These are phyloP conservation scores for Fomitopsis schrenkii DNA, from an alignment of 1,284 basidiomycete species.

Conservation along the genomic window DNA sequence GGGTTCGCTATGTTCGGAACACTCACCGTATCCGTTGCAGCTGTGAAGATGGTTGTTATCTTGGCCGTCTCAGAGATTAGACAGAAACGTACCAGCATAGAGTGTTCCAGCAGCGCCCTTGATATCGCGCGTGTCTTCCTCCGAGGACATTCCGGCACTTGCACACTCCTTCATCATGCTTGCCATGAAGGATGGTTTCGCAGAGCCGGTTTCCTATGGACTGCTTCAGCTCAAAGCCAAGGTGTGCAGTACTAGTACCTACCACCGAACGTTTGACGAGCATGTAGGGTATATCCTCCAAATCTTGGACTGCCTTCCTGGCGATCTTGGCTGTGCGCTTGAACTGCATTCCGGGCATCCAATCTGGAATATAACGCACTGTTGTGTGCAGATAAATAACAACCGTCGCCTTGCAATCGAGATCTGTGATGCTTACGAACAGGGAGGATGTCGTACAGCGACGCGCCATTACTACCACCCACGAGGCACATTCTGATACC, in stretches of 20 bases:
- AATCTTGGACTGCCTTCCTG: slow-evolving; percentile 23
- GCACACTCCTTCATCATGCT: slow-evolving; percentile 16
- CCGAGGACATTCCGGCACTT: slow-evolving; percentile 5
- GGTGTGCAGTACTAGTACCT: no score
- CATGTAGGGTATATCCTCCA: not conserved
- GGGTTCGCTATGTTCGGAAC: no score
- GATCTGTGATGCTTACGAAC: slow-evolving; percentile 25
- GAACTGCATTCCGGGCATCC: slow-evolving; percentile 53
- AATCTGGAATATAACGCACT: slow-evolving; percentile 47
- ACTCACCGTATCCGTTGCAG: not conserved
- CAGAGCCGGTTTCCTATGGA: slow-evolving; percentile 17
- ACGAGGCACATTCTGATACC: slow-evolving; percentile 43
- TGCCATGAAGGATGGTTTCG: slow-evolving; percentile 19
- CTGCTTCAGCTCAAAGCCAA: no score
- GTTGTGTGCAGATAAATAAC: no score
- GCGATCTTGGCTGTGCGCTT: slow-evolving; percentile 45
- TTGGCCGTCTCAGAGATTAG: not conserved
- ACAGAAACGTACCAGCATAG: slow-evolving; percentile 10
- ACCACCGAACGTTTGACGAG: slow-evolving; percentile 41
- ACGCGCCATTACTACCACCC: slow-evolving; percentile 44
- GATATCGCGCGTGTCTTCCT: slow-evolving; percentile 13
- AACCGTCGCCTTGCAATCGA: not conserved
- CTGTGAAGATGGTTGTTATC: not conserved
- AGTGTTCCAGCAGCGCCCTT: slow-evolving; percentile 10
- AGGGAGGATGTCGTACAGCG: slow-evolving; percentile 53